Evolutionary conservation across 768 basidiomycete species (phyloP).

Genomic region (Pleurotus citrinopileatus): DNA sequence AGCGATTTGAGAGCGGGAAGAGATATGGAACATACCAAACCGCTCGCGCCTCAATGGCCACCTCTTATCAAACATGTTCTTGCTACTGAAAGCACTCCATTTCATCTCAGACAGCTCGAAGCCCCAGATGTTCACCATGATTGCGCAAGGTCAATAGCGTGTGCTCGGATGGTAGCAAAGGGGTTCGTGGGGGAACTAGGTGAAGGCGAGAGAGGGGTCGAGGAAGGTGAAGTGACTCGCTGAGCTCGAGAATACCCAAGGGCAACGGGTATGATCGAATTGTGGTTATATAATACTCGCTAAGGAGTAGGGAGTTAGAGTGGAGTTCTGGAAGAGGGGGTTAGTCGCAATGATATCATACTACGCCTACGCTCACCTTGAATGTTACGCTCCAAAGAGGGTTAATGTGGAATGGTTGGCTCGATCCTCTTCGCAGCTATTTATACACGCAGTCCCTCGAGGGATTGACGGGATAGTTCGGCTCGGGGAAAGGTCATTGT

Average conservation of each 20-base stretch:
- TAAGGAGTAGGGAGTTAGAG: too few species aligned
- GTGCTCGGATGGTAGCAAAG: background rate
- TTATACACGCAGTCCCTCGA: background rate
- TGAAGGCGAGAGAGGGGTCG: too few species aligned
- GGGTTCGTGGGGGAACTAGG: background rate
- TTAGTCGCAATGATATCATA: too few species aligned
- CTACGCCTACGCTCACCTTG: too few species aligned
- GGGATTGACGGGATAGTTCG: background rate
- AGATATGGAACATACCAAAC: conserved; percentile 21
- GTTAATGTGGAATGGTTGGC: background rate
- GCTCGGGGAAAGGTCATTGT: background rate
- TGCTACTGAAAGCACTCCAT: conserved; percentile 27
- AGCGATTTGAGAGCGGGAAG: background rate
- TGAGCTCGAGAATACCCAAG: too few species aligned
- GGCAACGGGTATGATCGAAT: too few species aligned
- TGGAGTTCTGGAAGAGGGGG: too few species aligned
- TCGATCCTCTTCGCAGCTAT: background rate
- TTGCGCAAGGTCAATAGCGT: background rate
- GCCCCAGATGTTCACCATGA: conserved; percentile 28
- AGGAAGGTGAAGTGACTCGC: too few species aligned
- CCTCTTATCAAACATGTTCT: conserved; percentile 27
- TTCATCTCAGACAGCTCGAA: conserved; percentile 33
- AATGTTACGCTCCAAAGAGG: too few species aligned
- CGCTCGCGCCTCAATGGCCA: conserved; percentile 31
- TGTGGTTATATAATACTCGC: too few species aligned